Conservation (phyloP, 805 yeast species). For the Pichia heedii region DNA sequence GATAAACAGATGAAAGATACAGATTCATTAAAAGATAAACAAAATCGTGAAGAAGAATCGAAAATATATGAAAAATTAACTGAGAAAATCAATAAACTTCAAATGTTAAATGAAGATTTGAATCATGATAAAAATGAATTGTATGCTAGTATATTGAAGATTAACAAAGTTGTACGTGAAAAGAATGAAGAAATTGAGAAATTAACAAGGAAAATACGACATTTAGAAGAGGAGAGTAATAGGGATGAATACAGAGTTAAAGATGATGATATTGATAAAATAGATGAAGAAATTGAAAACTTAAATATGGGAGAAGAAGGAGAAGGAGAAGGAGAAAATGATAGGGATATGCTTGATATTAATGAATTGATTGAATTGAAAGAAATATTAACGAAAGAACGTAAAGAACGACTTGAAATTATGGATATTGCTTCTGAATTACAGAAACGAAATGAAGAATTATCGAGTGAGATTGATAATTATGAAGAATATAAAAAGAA, state of each 20-base stretch:
- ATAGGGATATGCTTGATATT: not conserved
- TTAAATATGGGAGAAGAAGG: not conserved
- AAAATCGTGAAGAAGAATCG: not conserved
- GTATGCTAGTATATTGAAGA: conserved; percentile 2
- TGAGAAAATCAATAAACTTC: conserved; percentile 8
- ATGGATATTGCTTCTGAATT: conserved; percentile 19
- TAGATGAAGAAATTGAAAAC: not conserved
- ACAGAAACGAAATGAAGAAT: conserved; percentile 23
- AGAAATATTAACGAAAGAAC: conserved; percentile 5
- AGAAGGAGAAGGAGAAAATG: not conserved
- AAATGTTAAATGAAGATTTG: conserved; percentile 9
- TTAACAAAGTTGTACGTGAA: not conserved
- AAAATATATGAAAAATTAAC: not conserved
- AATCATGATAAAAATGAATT: conserved; percentile 8
- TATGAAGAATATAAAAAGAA: conserved; percentile 30
- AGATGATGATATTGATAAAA: not conserved
- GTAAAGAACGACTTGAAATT: conserved; percentile 5
- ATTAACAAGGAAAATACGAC: conserved; percentile 1
- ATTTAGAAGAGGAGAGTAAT: not conserved
- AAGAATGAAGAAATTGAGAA: conserved; percentile 1
- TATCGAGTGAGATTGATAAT: conserved; percentile 27
- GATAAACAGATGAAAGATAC: not conserved
- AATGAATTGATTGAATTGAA: conserved; percentile 6
- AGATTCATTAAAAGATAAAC: not conserved
- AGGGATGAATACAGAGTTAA: not conserved